A percentile compares a stretch with the other conserved stretches of the same genome.
Conservation (phyloP, 1,284 basidiomycete species). For the Marasmius sp. region DNA sequence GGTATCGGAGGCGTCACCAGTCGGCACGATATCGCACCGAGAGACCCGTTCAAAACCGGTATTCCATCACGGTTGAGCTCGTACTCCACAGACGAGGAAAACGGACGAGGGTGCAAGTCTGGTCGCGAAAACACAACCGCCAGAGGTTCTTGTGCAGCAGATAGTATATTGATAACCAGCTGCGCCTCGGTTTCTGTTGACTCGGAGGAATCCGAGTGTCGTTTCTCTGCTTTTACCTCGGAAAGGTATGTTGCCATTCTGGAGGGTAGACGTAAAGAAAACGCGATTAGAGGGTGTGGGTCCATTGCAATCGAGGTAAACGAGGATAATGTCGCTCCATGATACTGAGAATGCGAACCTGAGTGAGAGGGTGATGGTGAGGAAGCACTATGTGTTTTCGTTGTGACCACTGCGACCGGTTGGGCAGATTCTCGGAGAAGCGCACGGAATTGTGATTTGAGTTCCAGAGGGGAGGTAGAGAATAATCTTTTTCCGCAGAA, state of each 20-base stretch:
- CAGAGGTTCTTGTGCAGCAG: slow-evolving; percentile 53
- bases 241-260: slow-evolving; percentile 71
- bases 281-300: slow-evolving; percentile 83
- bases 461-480: neutral
- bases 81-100: slow-evolving; percentile 37
- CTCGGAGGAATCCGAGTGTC: neutral
- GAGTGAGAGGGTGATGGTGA: slow-evolving; percentile 9
- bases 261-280: slow-evolving; percentile 87
- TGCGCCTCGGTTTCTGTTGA: slow-evolving; percentile 30
- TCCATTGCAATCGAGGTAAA: slow-evolving; percentile 90
- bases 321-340: slow-evolving; percentile 91
- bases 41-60: slow-evolving; percentile 51
- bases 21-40: slow-evolving; percentile 62
- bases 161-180: slow-evolving; percentile 71
- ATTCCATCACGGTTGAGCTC: slow-evolving; percentile 50
- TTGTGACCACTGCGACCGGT: slow-evolving; percentile 62
- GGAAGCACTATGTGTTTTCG: slow-evolving; percentile 20
- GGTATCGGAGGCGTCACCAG: slow-evolving; percentile 41
- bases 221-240: slow-evolving; percentile 16
- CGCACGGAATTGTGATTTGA: slow-evolving; percentile 28
- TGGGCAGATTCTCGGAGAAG: slow-evolving; percentile 60
- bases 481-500: neutral
- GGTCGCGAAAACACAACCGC: slow-evolving; percentile 64
- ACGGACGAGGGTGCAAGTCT: slow-evolving; percentile 61
- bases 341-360: slow-evolving; percentile 38